phyloP scores from a whole-genome alignment of 768 basidiomycete genomes.

The Cystofilobasidium bisporidii region DNA sequence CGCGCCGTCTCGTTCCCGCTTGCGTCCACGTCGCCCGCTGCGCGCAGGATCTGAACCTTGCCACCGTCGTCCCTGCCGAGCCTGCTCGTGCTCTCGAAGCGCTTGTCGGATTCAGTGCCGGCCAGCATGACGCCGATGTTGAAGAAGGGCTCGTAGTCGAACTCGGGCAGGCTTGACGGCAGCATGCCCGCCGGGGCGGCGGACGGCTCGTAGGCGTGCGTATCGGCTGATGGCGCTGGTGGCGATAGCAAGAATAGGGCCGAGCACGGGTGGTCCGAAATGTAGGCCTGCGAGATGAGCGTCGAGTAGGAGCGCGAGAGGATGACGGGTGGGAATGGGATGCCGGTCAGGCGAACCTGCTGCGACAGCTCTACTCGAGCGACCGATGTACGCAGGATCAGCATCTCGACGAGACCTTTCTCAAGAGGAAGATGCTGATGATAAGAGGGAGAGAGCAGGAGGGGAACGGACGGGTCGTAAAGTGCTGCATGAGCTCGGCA shows the following conservation, averaged over 20 bases:
- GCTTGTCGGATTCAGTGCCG: conserved; percentile 37
- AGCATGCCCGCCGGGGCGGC: conserved; percentile 6
- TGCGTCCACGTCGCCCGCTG: conserved; percentile 7
- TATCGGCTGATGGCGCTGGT: conserved; percentile 40
- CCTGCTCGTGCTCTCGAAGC: conserved; percentile 42
- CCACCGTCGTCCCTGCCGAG: conserved; percentile 43
- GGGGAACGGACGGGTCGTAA: conserved; percentile 8
- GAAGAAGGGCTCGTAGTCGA: conserved; percentile 55
- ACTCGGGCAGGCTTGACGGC: conserved; percentile 43
- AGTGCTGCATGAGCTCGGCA: conserved; percentile 18
- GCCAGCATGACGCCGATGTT: conserved; percentile 51
- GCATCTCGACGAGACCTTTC: no score
- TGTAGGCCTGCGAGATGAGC: conserved; percentile 57
- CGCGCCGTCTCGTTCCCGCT: conserved; percentile 2
- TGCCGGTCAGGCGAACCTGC: conserved; percentile 44
- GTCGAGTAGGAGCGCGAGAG: conserved; percentile 48
- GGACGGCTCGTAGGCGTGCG: conserved; percentile 6
- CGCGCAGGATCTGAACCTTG: conserved; percentile 18
- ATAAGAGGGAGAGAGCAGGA: no score
- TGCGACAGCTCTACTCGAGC: conserved; percentile 23
- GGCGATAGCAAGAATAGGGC: conserved; percentile 57
- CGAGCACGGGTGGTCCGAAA: conserved; percentile 57
- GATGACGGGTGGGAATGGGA: conserved; percentile 54
- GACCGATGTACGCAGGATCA: neutral
- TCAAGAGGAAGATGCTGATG: no score